phyloP scores from a whole-genome alignment of 805 yeast genomes.

The Saturnispora hagleri region DNA sequence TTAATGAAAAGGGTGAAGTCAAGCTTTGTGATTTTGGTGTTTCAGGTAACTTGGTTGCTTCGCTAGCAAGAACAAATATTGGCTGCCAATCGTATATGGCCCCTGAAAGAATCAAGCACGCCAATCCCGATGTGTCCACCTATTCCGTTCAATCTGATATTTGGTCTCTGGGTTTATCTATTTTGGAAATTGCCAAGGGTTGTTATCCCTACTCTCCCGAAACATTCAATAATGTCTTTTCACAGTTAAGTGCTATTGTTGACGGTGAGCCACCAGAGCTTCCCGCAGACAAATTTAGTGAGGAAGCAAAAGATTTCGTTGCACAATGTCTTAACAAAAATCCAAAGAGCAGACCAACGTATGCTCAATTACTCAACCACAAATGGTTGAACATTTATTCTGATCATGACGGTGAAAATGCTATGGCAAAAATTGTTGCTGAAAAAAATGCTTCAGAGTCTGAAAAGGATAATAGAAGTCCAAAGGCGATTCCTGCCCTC shows the following conservation, averaged over 20 bases:
- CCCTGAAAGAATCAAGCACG: conserved; percentile 82
- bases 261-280: conserved; percentile 86
- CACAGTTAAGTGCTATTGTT: conserved; percentile 93
- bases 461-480: conserved; percentile 17
- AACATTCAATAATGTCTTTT: conserved; percentile 79
- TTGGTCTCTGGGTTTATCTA: conserved; percentile 87
- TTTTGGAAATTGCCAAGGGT: conserved; percentile 85
- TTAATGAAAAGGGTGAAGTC: conserved; percentile 69
- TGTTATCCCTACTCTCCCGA: conserved; percentile 96
- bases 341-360: conserved; percentile 75
- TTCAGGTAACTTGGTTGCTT: conserved; percentile 88
- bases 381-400: conserved; percentile 68
- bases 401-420: conserved; percentile 25
- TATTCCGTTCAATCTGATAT: conserved; percentile 92
- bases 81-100: conserved; percentile 99
- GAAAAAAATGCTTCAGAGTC: conserved; percentile 4
- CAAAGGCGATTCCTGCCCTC: conserved; percentile 20
- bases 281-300: conserved; percentile 52
- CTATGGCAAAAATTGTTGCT: conserved; percentile 28
- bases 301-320: conserved; percentile 79
- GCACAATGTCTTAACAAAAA: conserved; percentile 66
- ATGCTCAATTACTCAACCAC: conserved; percentile 62
- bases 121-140: conserved; percentile 64
- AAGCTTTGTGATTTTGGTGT: conserved; percentile 96
- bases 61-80: conserved; percentile 88